A percentile compares a stretch with the other conserved stretches of the same genome.
These are phyloP conservation scores for Ceratocystis ficicola DNA, from an alignment of 2,329 filamentous ascomycete species.

Conservation along the genomic window DNA sequence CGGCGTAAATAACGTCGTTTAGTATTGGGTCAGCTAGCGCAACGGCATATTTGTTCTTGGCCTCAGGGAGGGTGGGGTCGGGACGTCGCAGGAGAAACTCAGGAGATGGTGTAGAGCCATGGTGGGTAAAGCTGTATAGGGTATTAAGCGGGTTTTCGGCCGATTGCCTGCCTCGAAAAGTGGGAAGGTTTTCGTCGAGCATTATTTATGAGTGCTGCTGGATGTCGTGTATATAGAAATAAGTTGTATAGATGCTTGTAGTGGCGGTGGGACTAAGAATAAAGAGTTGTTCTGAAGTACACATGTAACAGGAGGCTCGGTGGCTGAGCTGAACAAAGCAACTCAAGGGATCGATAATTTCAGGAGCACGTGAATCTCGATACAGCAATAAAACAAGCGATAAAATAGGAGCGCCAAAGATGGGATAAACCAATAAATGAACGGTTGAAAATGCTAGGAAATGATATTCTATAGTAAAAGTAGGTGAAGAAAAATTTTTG, in stretches of 20 bases:
- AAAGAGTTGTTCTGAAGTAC: not conserved
- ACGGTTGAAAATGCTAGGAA: not conserved
- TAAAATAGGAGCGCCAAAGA: not conserved
- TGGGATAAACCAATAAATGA: not conserved
- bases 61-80: constrained; percentile 55
- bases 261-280: not conserved
- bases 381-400: not conserved
- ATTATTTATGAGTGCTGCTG: constrained; percentile 35
- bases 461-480: not conserved
- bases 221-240: not conserved
- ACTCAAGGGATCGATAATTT: not conserved
- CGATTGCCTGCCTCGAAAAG: constrained; percentile 43
- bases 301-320: not conserved
- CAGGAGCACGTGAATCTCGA: not conserved
- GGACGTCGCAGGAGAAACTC: constrained; percentile 70
- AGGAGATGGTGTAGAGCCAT: constrained; percentile 67
- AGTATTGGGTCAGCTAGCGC: constrained; percentile 75
- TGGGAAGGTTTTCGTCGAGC: constrained; percentile 91
- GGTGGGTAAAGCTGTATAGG: constrained; percentile 50
- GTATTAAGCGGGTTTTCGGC: constrained; percentile 44
- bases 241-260: not conserved
- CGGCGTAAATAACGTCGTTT: constrained; percentile 71
- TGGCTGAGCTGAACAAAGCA: not conserved
- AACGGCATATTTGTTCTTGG: constrained; percentile 74
- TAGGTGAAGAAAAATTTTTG: not conserved